phyloP scores from a whole-genome alignment of 805 yeast species.

The Suhomyces sp. region DNA sequence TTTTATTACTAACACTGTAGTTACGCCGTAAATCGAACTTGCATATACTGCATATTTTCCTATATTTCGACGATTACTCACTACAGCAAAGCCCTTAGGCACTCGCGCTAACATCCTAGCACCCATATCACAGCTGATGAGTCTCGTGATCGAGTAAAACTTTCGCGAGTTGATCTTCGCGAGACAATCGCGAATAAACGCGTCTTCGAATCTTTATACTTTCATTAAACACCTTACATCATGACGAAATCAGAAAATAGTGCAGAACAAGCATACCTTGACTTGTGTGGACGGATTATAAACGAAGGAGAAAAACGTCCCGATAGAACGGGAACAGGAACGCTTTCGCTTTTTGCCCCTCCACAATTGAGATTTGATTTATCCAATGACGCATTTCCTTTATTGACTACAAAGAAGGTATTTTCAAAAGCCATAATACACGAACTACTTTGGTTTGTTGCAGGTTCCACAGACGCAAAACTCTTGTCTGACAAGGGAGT shows the following conservation, averaged over 20 bases:
- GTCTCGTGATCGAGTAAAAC: no score
- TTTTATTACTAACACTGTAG: not conserved
- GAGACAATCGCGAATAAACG: not conserved
- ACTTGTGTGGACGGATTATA: slow-evolving; percentile 73
- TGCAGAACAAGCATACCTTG: slow-evolving; percentile 85
- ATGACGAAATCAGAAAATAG: slow-evolving; percentile 25
- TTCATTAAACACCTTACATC: not conserved
- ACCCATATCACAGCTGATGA: not conserved
- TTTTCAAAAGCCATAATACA: slow-evolving; percentile 85
- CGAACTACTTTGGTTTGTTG: slow-evolving; percentile 89
- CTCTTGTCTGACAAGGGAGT: slow-evolving; percentile 77
- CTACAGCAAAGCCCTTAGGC: not conserved
- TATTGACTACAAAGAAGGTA: slow-evolving; percentile 89
- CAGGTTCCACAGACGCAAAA: slow-evolving; percentile 87
- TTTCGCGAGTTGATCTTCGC: no score
- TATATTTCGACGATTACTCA: no score
- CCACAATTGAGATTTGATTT: slow-evolving; percentile 88
- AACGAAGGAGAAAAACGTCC: slow-evolving; percentile 86
- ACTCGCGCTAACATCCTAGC: not conserved
- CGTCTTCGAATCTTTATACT: not conserved
- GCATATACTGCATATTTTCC: not conserved
- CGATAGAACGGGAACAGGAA: slow-evolving; percentile 98
- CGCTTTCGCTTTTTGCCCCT: slow-evolving; percentile 87
- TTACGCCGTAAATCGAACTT: not conserved
- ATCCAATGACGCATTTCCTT: slow-evolving; percentile 71